phyloP scores from a whole-genome alignment of 1,284 basidiomycete species.

The Trichosporon coremiiforme region DNA sequence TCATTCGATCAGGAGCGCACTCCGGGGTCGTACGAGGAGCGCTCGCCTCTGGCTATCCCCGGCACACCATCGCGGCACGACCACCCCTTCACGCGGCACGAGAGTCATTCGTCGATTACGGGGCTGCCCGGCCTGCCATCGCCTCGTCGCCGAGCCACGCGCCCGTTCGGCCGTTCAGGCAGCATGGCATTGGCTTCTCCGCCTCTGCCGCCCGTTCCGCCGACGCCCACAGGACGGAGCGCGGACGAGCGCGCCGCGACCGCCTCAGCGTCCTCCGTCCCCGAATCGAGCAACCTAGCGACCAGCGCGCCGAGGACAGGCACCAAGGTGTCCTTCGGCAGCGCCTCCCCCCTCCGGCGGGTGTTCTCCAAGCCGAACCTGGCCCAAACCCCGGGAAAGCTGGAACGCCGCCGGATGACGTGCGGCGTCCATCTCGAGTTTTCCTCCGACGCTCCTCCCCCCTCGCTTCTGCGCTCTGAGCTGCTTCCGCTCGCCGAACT shows the following conservation, averaged over 20 bases:
- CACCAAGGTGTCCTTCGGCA: constrained; percentile 38
- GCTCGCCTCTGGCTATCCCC: constrained; percentile 32
- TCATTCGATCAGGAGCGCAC: constrained; percentile 38
- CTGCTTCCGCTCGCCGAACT: constrained; percentile 40
- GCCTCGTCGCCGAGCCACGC: background rate
- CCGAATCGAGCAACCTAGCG: background rate
- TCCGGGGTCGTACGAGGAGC: constrained; percentile 2
- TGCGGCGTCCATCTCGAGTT: constrained; percentile 40
- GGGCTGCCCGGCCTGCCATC: constrained; percentile 2
- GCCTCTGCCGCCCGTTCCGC: background rate
- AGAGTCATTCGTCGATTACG: background rate
- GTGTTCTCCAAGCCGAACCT: constrained; percentile 19
- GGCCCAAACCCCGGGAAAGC: background rate
- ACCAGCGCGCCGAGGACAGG: background rate
- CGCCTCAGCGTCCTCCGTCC: background rate
- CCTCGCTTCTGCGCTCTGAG: constrained; percentile 38
- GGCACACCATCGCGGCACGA: constrained; percentile 19
- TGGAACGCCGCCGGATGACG: constrained; percentile 22
- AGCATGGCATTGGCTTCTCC: background rate
- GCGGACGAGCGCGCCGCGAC: background rate
- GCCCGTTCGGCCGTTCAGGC: constrained; percentile 21
- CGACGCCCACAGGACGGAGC: background rate
- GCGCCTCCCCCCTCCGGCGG: constrained; percentile 36
- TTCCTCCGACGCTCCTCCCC: constrained; percentile 36
- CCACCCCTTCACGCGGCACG: constrained; percentile 7